phyloP scores from a whole-genome alignment of 148 eudicot genomes.

The Chenopodium suecicum region DNA sequence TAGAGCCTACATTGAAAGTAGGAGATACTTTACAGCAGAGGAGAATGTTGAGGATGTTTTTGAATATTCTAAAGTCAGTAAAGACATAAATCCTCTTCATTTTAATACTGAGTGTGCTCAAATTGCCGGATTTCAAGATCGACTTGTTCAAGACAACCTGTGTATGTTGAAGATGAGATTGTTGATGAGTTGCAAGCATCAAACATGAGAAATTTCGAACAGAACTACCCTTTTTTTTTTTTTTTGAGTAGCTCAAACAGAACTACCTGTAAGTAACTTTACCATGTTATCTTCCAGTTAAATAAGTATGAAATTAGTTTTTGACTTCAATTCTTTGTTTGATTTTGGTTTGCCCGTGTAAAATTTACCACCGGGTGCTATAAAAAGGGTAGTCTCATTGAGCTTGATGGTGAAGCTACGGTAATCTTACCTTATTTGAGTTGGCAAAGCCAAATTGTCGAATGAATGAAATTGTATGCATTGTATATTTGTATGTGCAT shows the following conservation, averaged over 20 bases:
- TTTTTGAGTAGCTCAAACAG: no score
- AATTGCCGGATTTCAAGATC: constrained; percentile 58
- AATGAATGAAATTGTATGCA: neutral
- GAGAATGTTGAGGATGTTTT: constrained; percentile 46
- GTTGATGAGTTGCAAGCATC: constrained; percentile 52
- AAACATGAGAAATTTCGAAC: constrained; percentile 36
- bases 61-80: constrained; percentile 62
- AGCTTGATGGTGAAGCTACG: constrained; percentile 72
- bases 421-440: constrained; percentile 50
- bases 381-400: constrained; percentile 41
- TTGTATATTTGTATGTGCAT: neutral
- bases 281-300: neutral
- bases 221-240: neutral
- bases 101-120: constrained; percentile 56
- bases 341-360: constrained; percentile 34
- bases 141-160: constrained; percentile 66
- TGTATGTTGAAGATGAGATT: constrained; percentile 64
- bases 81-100: constrained; percentile 72
- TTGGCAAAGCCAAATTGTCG: constrained; percentile 6
- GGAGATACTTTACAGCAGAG: constrained; percentile 51
- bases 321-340: neutral
- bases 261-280: constrained; percentile 56
- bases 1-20: constrained; percentile 29
- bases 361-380: constrained; percentile 69
- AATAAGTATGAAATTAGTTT: neutral